Base-by-base conservation (phyloP, 345 rosid species). In the Eucalyptus curtisii region DNA sequence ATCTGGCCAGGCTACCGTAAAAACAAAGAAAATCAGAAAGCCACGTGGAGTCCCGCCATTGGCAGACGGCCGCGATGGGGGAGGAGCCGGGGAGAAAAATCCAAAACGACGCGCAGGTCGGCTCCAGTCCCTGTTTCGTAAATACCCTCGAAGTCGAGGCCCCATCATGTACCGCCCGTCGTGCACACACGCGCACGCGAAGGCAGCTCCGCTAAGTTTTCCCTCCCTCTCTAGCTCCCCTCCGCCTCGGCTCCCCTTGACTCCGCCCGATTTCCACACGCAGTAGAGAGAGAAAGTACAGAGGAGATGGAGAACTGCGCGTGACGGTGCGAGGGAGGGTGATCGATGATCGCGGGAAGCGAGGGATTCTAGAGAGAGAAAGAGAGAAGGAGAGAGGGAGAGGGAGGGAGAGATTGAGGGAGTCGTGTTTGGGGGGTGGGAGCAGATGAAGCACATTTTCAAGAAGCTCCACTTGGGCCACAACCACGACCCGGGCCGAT, bases 401-500 rank as follows among this genome's bases (percentile, higher is more conserved):
- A 49, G 53, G 5, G 66, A 81, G 89, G 3, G 52, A 87, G 87
- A 12, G 49, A 20, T 52, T 52, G 87, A 48, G 84, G 45, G 55
- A 49, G 40, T 20, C 10, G 57, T 42, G 86, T 57, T 31, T 15
- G 19, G 27, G n/a, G 37, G 47, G 71, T 85, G 30, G 9, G 50
- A 61, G 86, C 89, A 92, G 89, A 98, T 98, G 99, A 98, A 93
- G 93, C 94, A 97, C 95, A 98, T 98, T 93, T 96, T 98, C 91
- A 96, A 94, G 95, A 98, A 96, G 94, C 93, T 98, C 16, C 99
- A 98, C 89, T 91, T 91, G 89, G 98, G 98, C 31, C 94, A 93
- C 90, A 93, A 88, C 91, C 95, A 96, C 89, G 97, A 97, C 88
- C 93, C 94, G 25, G 91, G 93, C 92, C 96, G 98, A 61, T 92